Evolutionary conservation across 192 early-diverging fungal genomes (phyloP), one percentile per base, ranked within the genome.

Genomic region (Gigaspora rosea): DNA sequence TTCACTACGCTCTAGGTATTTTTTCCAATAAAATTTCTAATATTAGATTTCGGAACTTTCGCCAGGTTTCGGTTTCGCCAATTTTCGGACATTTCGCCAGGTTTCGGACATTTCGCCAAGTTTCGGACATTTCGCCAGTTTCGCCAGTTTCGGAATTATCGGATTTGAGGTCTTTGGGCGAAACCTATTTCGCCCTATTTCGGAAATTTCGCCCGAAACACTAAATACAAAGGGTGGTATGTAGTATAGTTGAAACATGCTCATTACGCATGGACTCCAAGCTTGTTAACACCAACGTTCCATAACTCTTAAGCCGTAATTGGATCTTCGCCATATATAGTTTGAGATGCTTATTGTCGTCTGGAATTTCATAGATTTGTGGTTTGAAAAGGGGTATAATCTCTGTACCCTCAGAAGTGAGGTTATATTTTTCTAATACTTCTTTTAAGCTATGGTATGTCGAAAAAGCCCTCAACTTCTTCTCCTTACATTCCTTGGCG

Each of bases 181-280:
- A n/a, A n/a, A n/a, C n/a, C n/a, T n/a, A n/a, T n/a, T n/a, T n/a
- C n/a, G n/a, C n/a, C n/a, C n/a, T n/a, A n/a, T n/a, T n/a, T n/a
- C n/a, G n/a, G n/a, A n/a, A n/a, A n/a, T n/a, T n/a, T n/a, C n/a
- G n/a, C n/a, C n/a, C n/a, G n/a, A n/a, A n/a, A n/a, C n/a, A n/a
- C n/a, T n/a, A n/a, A n/a, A n/a, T n/a, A 33, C 54, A 50, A 13
- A 71, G 70, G 0, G 70, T 22, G 2, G 70, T 4, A 51, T 71
- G 70, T 48, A 71, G 70, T 71, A 54, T 32, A 54, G 70, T n/a
- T 3, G 27, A 48, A 71, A 71, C 50, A 15, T 71, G 54, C 27
- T 71, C 70, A 56, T 71, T 71, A n/a, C 3, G 70, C 70, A 71
- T 71, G 27, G 10, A 8, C 54, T 71, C 70, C 12, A 56, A 71